phyloP scores from a whole-genome alignment of 2,329 filamentous ascomycete genomes.

The Beauveria rudraprayagi region DNA sequence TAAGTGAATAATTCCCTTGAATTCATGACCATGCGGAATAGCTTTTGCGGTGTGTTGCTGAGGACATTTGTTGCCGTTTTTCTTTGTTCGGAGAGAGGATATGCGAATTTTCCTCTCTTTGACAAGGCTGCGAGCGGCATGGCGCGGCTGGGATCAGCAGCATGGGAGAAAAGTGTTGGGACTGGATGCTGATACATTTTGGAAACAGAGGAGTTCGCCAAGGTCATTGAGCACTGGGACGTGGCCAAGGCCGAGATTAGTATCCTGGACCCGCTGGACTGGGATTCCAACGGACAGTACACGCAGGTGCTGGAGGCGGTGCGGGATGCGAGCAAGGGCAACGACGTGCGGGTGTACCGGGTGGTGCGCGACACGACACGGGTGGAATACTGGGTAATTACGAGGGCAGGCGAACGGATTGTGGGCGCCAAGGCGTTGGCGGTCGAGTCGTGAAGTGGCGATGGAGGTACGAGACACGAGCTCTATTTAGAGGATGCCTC shows the following conservation, averaged over 20 bases:
- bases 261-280: constrained; percentile 60
- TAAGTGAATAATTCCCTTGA: constrained; percentile 28
- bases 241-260: constrained; percentile 49
- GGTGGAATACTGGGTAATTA: constrained; percentile 75
- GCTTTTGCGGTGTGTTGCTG: no score
- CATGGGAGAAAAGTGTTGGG: no score
- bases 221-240: constrained; percentile 52
- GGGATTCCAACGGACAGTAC: constrained; percentile 68
- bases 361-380: constrained; percentile 55
- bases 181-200: not conserved
- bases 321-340: constrained; percentile 51
- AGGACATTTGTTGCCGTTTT: no score
- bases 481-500: no score
- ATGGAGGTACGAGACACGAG: not conserved
- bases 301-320: constrained; percentile 60
- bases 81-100: no score
- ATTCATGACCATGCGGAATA: no score
- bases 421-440: constrained; percentile 73
- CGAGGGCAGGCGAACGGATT: constrained; percentile 51
- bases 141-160: no score
- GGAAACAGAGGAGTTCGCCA: constrained; percentile 57
- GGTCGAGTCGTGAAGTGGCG: constrained; percentile 45
- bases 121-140: no score
- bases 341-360: constrained; percentile 67
- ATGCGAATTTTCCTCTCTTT: not conserved